Base-by-base conservation (phyloP, 73 alveolate species). In the Paramecium biaurelia region DNA sequence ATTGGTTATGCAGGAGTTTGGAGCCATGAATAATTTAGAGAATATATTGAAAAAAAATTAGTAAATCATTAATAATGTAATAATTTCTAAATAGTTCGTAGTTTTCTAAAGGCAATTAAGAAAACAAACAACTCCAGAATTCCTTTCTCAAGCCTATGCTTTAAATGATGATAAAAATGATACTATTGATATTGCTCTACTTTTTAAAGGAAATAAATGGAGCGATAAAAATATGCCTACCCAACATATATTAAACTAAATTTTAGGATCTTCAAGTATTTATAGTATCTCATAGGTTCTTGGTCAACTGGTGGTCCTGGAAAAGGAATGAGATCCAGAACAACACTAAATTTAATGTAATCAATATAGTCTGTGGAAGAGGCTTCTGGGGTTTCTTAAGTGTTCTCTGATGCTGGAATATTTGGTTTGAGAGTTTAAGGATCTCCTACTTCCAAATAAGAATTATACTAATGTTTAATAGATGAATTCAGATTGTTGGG, bases 301-400 rank as follows among this genome's bases (percentile, higher is more conserved):
- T 79, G 90, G 90, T 79, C 90, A 38, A 79, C 76, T 47, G 90
- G 90, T 79, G 90, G 90, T 79, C 90, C 90, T 42, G 90, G 90
- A 23, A 79, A 79, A 45, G 90, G 90, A 79, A 79, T 79, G 90
- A 79, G 90, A 42, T 79, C 90, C 0, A 79, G 90, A 79, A 43
- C 90, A 41, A 79, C 90, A 20, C 56, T 79, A 1, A 79, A 79
- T 47, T 45, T 79, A 23, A 79, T 79, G 90, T 42, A 79, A 47
- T 42, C 42, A 20, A 47, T 43, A 9, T 28, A 28, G 12, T 79
- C 76, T 18, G 72, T 79, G 8, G 90, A 79, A 23, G 45, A 38
- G 7, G 90, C 90, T n/a, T 41, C 76, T 43, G 90, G 90, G 6
- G 53, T 79, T 6, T 24, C 28, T 7, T 42, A 20, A 34, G 5